Percentiles rank a stretch among this genome's conserved stretches.
Conservation (phyloP, 345 rosid genomes). For the Brassica cretica region DNA sequence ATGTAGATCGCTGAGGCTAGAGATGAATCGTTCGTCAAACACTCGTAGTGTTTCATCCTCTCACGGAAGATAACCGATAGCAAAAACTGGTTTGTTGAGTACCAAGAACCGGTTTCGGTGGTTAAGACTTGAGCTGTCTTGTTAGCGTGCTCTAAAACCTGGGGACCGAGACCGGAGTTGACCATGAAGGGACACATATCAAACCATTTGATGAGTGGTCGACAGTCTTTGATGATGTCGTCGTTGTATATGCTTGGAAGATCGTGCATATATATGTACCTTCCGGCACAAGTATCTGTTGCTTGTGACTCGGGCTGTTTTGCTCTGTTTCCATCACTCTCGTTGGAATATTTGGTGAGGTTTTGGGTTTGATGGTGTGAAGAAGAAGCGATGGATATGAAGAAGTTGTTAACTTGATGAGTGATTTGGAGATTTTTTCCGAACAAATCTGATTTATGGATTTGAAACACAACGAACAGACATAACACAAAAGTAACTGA, state of each 20-base stretch:
- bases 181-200: constrained; percentile 35
- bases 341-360: neutral
- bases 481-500: constrained; percentile 18
- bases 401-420: constrained; percentile 30
- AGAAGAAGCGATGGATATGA: constrained; percentile 35
- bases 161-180: constrained; percentile 49
- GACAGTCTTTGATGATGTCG: constrained; percentile 41
- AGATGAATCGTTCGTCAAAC: constrained; percentile 47
- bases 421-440: constrained; percentile 1
- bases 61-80: constrained; percentile 47
- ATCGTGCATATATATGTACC: constrained; percentile 44
- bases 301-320: neutral
- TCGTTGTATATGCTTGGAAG: constrained; percentile 44
- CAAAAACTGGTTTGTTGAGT: constrained; percentile 40
- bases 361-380: constrained; percentile 19
- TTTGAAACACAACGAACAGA: constrained; percentile 28
- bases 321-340: neutral
- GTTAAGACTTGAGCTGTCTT: constrained; percentile 12
- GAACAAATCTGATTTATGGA: constrained; percentile 8
- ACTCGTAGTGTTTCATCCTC: constrained; percentile 44
- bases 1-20: constrained; percentile 47
- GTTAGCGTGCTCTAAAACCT: constrained; percentile 13
- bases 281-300: constrained; percentile 39
- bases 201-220: constrained; percentile 12
- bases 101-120: constrained; percentile 37